These are phyloP conservation scores for Curvularia spicifera DNA, from an alignment of 2,329 filamentous ascomycete genomes.

Conservation along the genomic window DNA sequence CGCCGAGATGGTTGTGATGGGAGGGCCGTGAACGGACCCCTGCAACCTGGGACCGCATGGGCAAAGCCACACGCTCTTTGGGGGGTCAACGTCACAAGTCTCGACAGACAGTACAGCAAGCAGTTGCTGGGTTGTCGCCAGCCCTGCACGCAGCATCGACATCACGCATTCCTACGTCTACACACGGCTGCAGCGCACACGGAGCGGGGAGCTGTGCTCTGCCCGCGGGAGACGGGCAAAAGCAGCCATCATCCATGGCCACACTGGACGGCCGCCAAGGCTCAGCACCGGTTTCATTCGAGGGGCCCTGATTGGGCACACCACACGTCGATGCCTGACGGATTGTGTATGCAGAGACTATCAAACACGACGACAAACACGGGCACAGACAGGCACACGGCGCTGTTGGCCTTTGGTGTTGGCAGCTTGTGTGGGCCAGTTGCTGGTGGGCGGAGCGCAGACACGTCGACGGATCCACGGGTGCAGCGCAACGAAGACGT, in stretches of 20 bases:
- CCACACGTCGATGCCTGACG: not conserved
- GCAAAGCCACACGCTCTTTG: conserved; percentile 30
- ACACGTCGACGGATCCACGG: conserved; percentile 4
- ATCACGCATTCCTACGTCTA: not conserved
- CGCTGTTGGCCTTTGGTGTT: not conserved
- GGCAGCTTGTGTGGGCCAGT: not conserved
- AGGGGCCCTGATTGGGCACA: conserved; percentile 15
- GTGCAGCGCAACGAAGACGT: not conserved
- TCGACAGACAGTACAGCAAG: no score
- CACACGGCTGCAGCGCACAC: not conserved
- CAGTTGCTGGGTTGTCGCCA: not conserved
- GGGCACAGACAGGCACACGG: no score
- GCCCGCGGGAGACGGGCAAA: not conserved
- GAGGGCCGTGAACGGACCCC: conserved; percentile 18
- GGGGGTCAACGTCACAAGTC: conserved; percentile 29
- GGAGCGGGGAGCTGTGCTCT: not conserved
- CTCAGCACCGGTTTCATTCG: conserved; percentile 7
- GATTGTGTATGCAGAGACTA: no score
- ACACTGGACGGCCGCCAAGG: conserved; percentile 7
- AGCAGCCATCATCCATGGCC: conserved; percentile 1
- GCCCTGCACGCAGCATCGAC: not conserved
- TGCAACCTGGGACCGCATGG: conserved; percentile 16
- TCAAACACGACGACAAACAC: no score
- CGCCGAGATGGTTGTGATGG: conserved; percentile 17
- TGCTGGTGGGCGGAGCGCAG: not conserved